Base-by-base conservation (phyloP, 73 alveolate species). In the Tetrahymena borealis region DNA sequence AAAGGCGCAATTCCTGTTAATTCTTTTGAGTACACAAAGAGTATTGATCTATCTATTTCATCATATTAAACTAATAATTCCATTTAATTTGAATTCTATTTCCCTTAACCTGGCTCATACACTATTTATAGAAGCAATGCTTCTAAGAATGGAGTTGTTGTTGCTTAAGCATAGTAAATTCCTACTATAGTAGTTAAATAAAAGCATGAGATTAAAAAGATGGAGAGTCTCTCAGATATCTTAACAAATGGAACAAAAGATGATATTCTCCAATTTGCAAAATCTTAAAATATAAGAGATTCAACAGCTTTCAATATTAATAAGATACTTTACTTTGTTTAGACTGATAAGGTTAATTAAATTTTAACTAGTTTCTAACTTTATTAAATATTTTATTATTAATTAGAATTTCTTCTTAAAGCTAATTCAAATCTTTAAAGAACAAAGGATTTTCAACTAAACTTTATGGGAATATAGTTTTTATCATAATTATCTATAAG, bases 71-170 rank as follows among this genome's bases (percentile, higher is more conserved):
- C 99, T 18, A 31, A 43, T 15, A 93, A 93, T 78, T 24, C n/a
- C 10, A 60, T 60, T 60, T 32, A 60, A 60, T 60, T 60, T 35
- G n/a, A 24, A 32, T 60, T 60, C 85, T 60, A 60, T n/a, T 60
- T 60, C 85, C 85, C 85, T 60, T 24, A 20, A 91, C 94, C 91
- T 33, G 78, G 78, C 94, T 91, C 94, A 39, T 95, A 35, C 98
- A 97, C 92, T 98, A 98, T 94, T 98, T 98, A 97, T 99, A 99
- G 12, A 90, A 92, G 39, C 93, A 32, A 39, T 99, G 99, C 16
- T 78, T 13, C 24, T 13, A 60, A 91, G 38, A 95, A 97, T 33
- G 98, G 96, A 40, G 91, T 78, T 28, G 97, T 98, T 10, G 94
- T 97, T 18, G 99, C 99, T 36, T 91, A 79, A 40, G 97, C 98